Conservation (phyloP, 352 stramenopile genomes). For the Pythium brassicae region DNA sequence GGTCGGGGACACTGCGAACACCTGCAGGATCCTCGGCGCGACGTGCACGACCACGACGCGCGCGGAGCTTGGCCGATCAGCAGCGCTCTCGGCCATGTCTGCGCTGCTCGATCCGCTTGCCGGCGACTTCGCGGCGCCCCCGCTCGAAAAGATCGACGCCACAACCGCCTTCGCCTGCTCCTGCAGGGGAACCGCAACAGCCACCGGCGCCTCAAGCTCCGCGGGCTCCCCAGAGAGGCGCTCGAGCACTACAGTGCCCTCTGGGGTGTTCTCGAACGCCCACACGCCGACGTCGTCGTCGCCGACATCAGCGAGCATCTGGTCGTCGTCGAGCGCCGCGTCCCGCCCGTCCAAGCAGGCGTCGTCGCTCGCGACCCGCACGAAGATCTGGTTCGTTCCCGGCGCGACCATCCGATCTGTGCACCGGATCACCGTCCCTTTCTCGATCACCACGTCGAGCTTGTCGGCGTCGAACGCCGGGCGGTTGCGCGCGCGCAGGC, state of each 20-base stretch:
- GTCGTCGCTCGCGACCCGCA: slow-evolving; percentile 23
- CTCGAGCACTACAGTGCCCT: slow-evolving; percentile 57
- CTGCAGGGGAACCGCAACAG: slow-evolving; percentile 29
- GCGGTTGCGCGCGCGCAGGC: slow-evolving; percentile 36
- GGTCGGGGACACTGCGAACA: slow-evolving; percentile 51
- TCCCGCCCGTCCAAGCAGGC: slow-evolving; percentile 8
- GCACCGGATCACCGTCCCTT: slow-evolving; percentile 46
- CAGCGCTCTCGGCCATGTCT: background rate
- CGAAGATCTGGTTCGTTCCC: slow-evolving; percentile 64
- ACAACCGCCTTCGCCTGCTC: slow-evolving; percentile 72
- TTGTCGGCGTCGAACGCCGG: slow-evolving; percentile 52
- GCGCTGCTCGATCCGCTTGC: background rate
- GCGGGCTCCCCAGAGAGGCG: slow-evolving; percentile 46
- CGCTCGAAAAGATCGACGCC: slow-evolving; percentile 46
- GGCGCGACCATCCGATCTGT: slow-evolving; percentile 48
- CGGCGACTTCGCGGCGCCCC: slow-evolving; percentile 1
- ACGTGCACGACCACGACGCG: slow-evolving; percentile 11
- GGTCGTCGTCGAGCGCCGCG: background rate
- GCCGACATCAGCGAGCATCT: background rate
- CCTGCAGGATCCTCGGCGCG: slow-evolving; percentile 49
- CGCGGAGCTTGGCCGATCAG: background rate
- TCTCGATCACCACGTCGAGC: slow-evolving; percentile 47
- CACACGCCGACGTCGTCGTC: slow-evolving; percentile 30
- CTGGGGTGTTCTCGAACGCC: slow-evolving; percentile 62
- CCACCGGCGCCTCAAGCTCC: slow-evolving; percentile 12